Base-by-base conservation (phyloP, 2,329 filamentous ascomycete species). In the Sarocladium strictum region DNA sequence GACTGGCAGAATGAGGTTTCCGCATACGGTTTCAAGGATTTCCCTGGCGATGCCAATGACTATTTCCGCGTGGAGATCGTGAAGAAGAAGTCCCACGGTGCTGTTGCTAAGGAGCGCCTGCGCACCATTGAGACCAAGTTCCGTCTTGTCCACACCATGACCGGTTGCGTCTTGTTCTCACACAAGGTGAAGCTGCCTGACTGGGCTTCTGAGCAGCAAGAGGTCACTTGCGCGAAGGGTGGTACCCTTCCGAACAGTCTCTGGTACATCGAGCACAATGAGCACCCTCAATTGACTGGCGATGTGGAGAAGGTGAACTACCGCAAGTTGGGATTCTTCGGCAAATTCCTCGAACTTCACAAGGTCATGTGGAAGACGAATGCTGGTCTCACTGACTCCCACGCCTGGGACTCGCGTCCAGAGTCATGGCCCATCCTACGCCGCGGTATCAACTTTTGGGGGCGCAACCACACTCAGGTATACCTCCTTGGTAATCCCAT, bases 301-400 rank as follows among this genome's bases (percentile, higher is more conserved):
- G 79, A 86, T 59, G 85, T 90, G 14, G 94, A 97, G 69, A 96
- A 90, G 75, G 93, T 96, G 72, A 99, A 97, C 75, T 99, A 99
- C 74, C 84, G 83, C 64, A 86, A 92, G 63, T 94, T 93, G 14
- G 91, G 93, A 26, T 99, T 99, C 82, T 86, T 99, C 58, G 90
- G 90, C 65, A 99, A 99, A 71, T 99, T 99, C 76, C 91, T 87
- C 84, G 94, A 99, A 74, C 80, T 99, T 43, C 92, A 99, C 68
- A 86, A 89, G 71, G 94, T 99, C 59, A 99, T 99, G 94, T 99
- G 94, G 94, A 91, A 82, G 64, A 99, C 94, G 33, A 99, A 99
- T 67, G 94, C 94, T 29, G 94, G 94, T 41, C 83, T 99, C 50
- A 90, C 94, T 24, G 94, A 99, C 65, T 96, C 92, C 17, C 94